Percentiles rank a stretch among this genome's conserved stretches.
Evolutionary conservation across 2,329 filamentous ascomycete species (phyloP).

Genomic region (Clathrospora elynae): DNA sequence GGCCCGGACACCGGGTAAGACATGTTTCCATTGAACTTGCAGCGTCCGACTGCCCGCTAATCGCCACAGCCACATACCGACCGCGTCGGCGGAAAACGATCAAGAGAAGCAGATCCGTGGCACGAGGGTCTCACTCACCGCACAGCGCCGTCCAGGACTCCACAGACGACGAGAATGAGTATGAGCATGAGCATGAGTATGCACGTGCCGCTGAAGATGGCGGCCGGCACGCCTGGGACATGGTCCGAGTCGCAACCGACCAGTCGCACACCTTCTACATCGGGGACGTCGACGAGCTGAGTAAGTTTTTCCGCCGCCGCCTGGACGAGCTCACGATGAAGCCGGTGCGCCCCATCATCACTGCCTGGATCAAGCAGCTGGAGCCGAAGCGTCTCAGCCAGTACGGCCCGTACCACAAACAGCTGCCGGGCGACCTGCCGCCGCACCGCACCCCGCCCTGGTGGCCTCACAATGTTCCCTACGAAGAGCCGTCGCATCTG

Average conservation of each 20-base stretch:
- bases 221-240: too few relatives aligned
- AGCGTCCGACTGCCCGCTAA: slow-evolving; percentile 13
- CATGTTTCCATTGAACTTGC: slow-evolving; percentile 2
- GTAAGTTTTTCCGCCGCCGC: slow-evolving; percentile 29
- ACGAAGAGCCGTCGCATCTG: slow-evolving; percentile 43
- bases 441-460: slow-evolving; percentile 29
- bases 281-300: slow-evolving; percentile 29
- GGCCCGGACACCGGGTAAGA: slow-evolving; percentile 15
- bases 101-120: slow-evolving; percentile 22
- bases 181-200: background rate
- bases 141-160: background rate
- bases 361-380: slow-evolving; percentile 39
- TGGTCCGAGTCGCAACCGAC: slow-evolving; percentile 12
- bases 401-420: slow-evolving; percentile 36
- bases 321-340: slow-evolving; percentile 43
- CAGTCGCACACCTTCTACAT: slow-evolving; percentile 30
- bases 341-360: slow-evolving; percentile 39
- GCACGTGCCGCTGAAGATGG: slow-evolving; percentile 8
- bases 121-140: slow-evolving; percentile 3
- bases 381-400: slow-evolving; percentile 32
- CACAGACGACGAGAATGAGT: slow-evolving; percentile 13
- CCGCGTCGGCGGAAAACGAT: slow-evolving; percentile 10
- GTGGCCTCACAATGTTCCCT: slow-evolving; percentile 39
- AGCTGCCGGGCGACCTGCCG: slow-evolving; percentile 17
- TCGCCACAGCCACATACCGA: slow-evolving; percentile 2